Conservation (phyloP, 129 eudicot species). For the carrot (Daucus carota) region DH1_v3.0 NC_030386.2:37049001-37049500, state of each 20-base stretch:
- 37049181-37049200: conserved; percentile 10
- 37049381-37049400: background rate
- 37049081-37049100: background rate
- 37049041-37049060: background rate
- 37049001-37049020: background rate
- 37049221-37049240: conserved; percentile 16
- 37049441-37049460: background rate
- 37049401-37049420: conserved; percentile 10
- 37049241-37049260: conserved; percentile 23
- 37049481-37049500: background rate
- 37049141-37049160: conserved; percentile 1
- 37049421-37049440: conserved; percentile 5
- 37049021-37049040: background rate
- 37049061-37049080: background rate
- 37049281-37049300: background rate
- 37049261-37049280: conserved; percentile 8
- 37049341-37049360: background rate
- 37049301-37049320: background rate
- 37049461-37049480: background rate
- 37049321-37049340: background rate
- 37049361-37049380: conserved; percentile 11
- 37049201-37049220: conserved; percentile 11
- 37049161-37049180: background rate
- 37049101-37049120: conserved; percentile 3
- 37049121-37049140: background rate